Percentiles rank a stretch among this genome's conserved stretches.
These are phyloP conservation scores for Pezicula neosporulosa DNA, from an alignment of 2,329 filamentous ascomycete genomes.

Conservation along the genomic window DNA sequence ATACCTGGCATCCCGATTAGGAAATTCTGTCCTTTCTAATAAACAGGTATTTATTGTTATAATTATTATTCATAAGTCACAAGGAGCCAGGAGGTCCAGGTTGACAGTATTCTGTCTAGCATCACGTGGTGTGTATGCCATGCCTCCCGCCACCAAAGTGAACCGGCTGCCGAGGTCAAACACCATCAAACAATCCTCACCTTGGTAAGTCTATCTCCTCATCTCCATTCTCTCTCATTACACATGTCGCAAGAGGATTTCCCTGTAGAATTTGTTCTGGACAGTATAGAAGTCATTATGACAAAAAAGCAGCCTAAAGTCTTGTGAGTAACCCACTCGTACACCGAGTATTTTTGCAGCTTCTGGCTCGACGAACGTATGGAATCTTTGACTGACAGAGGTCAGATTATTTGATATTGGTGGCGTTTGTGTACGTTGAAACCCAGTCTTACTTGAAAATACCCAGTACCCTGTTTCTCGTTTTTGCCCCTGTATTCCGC, in stretches of 20 bases:
- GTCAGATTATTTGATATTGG: constrained; percentile 82
- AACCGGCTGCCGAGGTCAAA: constrained; percentile 4
- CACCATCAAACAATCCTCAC: background rate
- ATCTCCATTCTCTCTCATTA: background rate
- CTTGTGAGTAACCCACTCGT: constrained; percentile 33
- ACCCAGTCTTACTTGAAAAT: background rate
- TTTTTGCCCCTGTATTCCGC: background rate
- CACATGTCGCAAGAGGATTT: constrained; percentile 27
- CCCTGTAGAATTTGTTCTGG: constrained; percentile 24
- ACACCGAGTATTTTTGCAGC: background rate
- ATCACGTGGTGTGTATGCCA: too few species aligned
- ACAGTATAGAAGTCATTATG: constrained; percentile 32
- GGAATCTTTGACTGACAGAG: constrained; percentile 1
- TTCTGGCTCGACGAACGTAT: too few species aligned
- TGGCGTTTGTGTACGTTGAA: constrained; percentile 81
- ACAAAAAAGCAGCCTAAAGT: constrained; percentile 59
- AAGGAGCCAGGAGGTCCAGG: too few species aligned
- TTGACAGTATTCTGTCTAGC: too few species aligned
- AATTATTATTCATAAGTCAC: too few species aligned
- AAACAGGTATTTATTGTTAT: too few species aligned
- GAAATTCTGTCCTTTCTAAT: too few species aligned
- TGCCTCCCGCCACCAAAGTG: too few species aligned
- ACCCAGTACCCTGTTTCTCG: background rate
- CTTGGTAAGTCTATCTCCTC: background rate
- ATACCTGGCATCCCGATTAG: too few species aligned